Evolutionary conservation across 2,329 filamentous ascomycete genomes (phyloP).

Genomic region (Didymella sp.): DNA sequence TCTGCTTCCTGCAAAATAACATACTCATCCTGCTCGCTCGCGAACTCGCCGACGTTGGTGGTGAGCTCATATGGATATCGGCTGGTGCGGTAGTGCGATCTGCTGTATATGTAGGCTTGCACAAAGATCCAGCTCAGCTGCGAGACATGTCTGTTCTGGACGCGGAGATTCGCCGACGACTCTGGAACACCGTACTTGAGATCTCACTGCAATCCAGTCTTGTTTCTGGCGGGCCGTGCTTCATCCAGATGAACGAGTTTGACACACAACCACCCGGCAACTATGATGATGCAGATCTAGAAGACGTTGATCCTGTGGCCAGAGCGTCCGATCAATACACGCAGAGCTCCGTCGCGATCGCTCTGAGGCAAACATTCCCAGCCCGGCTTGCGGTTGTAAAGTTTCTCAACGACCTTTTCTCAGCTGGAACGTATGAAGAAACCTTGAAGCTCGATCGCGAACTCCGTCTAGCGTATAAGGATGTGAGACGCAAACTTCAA

Average conservation of each 20-base stretch:
- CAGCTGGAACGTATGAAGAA: conserved; percentile 35
- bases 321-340: conserved; percentile 43
- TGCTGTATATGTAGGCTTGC: conserved; percentile 52
- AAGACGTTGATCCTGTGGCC: conserved; percentile 32
- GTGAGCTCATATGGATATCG: conserved; percentile 49
- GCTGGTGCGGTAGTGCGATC: conserved; percentile 49
- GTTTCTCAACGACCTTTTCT: conserved; percentile 38
- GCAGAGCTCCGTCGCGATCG: conserved; percentile 46
- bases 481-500: conserved; percentile 28
- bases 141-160: conserved; percentile 31
- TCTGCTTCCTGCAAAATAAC: conserved; percentile 59
- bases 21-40: conserved; percentile 51
- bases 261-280: conserved; percentile 50
- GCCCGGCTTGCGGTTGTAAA: conserved; percentile 47
- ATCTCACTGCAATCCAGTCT: conserved; percentile 50
- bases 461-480: conserved; percentile 31
- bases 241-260: conserved; percentile 47
- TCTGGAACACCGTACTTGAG: conserved; percentile 49
- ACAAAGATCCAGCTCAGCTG: conserved; percentile 49
- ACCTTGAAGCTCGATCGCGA: conserved; percentile 36
- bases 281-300: conserved; percentile 52
- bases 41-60: conserved; percentile 45
- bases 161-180: conserved; percentile 41
- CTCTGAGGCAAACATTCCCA: conserved; percentile 48
- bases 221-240: conserved; percentile 45